phyloP scores from a whole-genome alignment of 345 rosid genomes.

The Acer saccharum region DNA sequence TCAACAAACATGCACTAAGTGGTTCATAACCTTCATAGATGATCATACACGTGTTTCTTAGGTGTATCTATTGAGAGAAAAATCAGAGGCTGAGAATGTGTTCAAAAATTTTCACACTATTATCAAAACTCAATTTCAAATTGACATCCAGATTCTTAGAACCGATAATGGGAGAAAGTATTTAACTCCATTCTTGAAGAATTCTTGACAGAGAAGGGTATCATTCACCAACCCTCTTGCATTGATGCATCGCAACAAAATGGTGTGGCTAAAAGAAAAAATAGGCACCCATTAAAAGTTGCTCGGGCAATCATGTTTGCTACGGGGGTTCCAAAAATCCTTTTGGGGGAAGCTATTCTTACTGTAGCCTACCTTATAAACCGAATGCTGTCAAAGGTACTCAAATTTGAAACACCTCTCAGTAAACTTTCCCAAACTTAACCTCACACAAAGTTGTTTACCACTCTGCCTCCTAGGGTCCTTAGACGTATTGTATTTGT shows the following conservation, averaged over 20 bases:
- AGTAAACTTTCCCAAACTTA: background rate
- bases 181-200: background rate
- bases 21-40: background rate
- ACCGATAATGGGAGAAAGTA: background rate
- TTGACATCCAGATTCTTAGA: background rate
- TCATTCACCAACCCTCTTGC: background rate
- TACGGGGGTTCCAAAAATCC: background rate
- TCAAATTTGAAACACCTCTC: background rate
- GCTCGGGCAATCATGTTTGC: background rate
- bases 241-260: background rate
- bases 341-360: background rate
- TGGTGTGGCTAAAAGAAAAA: background rate
- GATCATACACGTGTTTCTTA: conserved; percentile 9
- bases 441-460: background rate
- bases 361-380: background rate
- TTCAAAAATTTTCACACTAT: background rate
- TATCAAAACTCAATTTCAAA: conserved; percentile 4
- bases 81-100: background rate
- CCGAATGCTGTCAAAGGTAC: background rate
- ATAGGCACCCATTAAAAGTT: background rate
- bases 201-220: background rate
- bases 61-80: background rate
- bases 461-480: background rate
- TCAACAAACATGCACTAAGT: background rate
- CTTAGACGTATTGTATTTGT: background rate